Base-by-base conservation (phyloP, 352 stramenopile genomes). In the Blastocystis sp. region DNA sequence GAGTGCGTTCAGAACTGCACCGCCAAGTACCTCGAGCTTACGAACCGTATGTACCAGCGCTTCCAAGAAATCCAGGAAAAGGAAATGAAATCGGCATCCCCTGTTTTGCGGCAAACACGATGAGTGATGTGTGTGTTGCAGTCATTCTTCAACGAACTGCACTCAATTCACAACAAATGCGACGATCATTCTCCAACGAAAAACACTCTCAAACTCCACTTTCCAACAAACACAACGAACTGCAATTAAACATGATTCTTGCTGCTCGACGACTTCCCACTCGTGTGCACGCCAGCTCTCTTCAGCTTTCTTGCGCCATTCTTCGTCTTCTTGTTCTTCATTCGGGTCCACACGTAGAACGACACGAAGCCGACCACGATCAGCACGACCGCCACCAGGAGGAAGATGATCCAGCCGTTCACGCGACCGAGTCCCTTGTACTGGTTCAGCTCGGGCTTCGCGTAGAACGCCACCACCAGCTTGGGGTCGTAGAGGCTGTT, bases 241-340 rank as follows among this genome's bases (percentile, higher is more conserved):
- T 55, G 45, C 45, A 74, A 69, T 85, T 85, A 85, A 21, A 85
- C 74, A 29, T 55, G 74, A 63, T 24, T 24, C 24, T 59, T 6
- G 16, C 45, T 55, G 6, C 45, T 55, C 16, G 45, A 16, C 45
- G 16, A 55, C 16, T 55, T 16, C 45, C n/a, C n/a, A 55, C 6
- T 19, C 16, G 6, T 6, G 31, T 77, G 37, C 21, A 41, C 35
- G 39, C 74, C 60, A 29, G 74, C 21, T 50, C 41, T 29, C 35
- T 39, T 69, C 45, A 85, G 74, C 37, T 69, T 85, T 41, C 45
- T 85, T 3, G 74, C 50, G 33, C 74, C 74, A 24, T 85, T 85
- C 74, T 85, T 85, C 33, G 35, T 69, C 35, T 62, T 67, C 74
- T 85, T 85, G 61, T 85, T 85, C 74, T 85, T 85, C 74, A 85